A percentile compares a stretch with the other conserved stretches of the same genome.
These are phyloP conservation scores for Pichia sp. DNA, from an alignment of 1,139 yeast genomes.

Conservation along the genomic window DNA sequence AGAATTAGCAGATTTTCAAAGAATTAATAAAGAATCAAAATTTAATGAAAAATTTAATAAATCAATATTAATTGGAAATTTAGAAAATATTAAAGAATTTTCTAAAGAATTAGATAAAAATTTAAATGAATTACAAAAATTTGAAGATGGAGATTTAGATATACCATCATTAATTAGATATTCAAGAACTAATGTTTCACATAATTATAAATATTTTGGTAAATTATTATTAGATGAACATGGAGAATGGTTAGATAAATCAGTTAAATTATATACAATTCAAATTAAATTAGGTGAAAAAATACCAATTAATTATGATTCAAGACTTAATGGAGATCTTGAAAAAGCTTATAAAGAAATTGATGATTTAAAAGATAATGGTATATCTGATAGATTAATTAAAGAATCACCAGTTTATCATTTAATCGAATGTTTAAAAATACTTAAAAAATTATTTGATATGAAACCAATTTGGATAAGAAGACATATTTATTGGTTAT, in stretches of 20 bases:
- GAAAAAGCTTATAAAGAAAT: constrained; percentile 30
- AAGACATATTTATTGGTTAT: constrained; percentile 58
- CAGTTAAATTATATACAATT: constrained; percentile 42
- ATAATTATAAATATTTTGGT: constrained; percentile 53
- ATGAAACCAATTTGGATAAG: constrained; percentile 84
- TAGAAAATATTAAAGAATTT: constrained; percentile 36
- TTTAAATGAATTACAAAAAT: constrained; percentile 23
- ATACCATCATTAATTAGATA: constrained; percentile 85
- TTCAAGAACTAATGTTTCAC: constrained; percentile 71
- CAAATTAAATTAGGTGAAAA: constrained; percentile 42
- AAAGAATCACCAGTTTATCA: constrained; percentile 22
- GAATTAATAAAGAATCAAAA: constrained; percentile 51
- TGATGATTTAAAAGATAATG: constrained; percentile 24
- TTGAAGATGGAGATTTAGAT: constrained; percentile 46
- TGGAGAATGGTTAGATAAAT: constrained; percentile 42
- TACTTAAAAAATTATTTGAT: constrained; percentile 50
- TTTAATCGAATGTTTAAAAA: constrained; percentile 45
- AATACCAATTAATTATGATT: constrained; percentile 41
- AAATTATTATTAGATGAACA: constrained; percentile 42
- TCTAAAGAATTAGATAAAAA: constrained; percentile 40
- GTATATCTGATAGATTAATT: constrained; percentile 19
- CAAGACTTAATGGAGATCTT: constrained; percentile 34
- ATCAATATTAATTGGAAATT: constrained; percentile 37
- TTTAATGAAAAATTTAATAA: constrained; percentile 38
- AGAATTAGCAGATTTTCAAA: constrained; percentile 85